Evolutionary conservation across 768 basidiomycete genomes (phyloP), one percentile per base, ranked within the genome.

Genomic region (Lanmaoa rubissima): DNA sequence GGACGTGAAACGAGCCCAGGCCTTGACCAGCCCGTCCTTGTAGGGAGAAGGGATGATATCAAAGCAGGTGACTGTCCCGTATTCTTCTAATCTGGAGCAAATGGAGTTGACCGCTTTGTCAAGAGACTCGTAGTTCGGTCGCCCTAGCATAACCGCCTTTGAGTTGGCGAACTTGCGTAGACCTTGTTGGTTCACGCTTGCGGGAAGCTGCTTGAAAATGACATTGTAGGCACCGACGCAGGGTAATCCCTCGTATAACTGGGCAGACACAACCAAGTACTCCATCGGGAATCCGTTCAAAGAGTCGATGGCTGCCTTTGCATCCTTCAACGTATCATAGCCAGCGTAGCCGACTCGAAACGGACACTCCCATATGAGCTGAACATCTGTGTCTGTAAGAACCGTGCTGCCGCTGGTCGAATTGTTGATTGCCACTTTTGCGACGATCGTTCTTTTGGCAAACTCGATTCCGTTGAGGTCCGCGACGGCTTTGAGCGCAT

Each of bases 361-460:
- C 0, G 91, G 85, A 3, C 79, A 80, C 5, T 83, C 80, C 81
- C 87, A 88, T 16, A 75, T 68, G 34, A 92, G 69, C 16, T 79
- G 79, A 11, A 88, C 81, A 2, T 78, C 73, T 1, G 78, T 82
- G 57, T 88, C 85, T 13, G 71, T 73, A 26, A 89, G 68, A 8
- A 74, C 61, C 0, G 76, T 79, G 8, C 65, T 62, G 2, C 77
- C 73, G 3, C 63, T 47, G 0, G 59, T 67, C 1, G 72, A 70
- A 53, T 78, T 71, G 26, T 70, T 76, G 16, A 83, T 68, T 1
- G 80, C 71, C 4, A 85, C 61, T 4, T 76, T 79, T 0, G 79
- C 81, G 0, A 73, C 69, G 26, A 90, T 69, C 1, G 61, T 73
- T 0, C 60, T 59, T 0, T 75, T 76, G 24, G 77, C 76, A 0